Percentiles rank a stretch among this genome's conserved stretches.
phyloP scores from a whole-genome alignment of 2,329 filamentous ascomycete species.

The Colletotrichum sp. region DNA sequence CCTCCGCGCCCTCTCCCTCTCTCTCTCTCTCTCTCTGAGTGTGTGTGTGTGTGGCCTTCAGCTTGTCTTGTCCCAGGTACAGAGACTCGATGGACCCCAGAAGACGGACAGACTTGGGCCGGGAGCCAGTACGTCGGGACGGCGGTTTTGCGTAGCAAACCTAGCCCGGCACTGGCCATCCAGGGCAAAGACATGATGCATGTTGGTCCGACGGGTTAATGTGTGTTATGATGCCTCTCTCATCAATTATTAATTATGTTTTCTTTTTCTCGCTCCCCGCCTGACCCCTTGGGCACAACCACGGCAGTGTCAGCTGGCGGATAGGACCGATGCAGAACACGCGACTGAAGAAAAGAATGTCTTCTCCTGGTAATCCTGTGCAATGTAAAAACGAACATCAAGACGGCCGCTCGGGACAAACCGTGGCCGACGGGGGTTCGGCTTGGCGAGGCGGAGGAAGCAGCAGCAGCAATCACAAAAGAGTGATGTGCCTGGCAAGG shows the following conservation, averaged over 20 bases:
- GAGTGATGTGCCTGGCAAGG: neutral
- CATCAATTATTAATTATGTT: neutral
- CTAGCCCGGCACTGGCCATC: constrained; percentile 13
- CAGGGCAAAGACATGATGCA: neutral
- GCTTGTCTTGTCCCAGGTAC: neutral
- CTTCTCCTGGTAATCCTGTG: neutral
- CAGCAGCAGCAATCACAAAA: neutral
- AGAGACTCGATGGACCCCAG: constrained; percentile 6
- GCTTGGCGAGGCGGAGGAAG: neutral
- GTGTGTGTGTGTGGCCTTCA: neutral
- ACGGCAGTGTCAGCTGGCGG: neutral
- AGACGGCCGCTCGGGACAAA: neutral
- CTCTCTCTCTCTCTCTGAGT: neutral
- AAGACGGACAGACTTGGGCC: constrained; percentile 1
- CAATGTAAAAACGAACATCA: neutral
- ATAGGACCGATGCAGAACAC: neutral
- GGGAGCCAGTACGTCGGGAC: constrained; percentile 20
- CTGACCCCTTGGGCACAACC: neutral
- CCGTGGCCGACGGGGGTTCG: neutral
- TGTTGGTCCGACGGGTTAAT: constrained; percentile 5
- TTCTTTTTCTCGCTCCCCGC: neutral
- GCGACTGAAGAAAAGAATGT: neutral
- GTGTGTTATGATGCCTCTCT: neutral
- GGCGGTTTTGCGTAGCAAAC: constrained; percentile 13
- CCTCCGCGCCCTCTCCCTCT: neutral